Base-by-base conservation (phyloP, 2,329 filamentous ascomycete genomes). In the Rachicladosporium sp. region DNA sequence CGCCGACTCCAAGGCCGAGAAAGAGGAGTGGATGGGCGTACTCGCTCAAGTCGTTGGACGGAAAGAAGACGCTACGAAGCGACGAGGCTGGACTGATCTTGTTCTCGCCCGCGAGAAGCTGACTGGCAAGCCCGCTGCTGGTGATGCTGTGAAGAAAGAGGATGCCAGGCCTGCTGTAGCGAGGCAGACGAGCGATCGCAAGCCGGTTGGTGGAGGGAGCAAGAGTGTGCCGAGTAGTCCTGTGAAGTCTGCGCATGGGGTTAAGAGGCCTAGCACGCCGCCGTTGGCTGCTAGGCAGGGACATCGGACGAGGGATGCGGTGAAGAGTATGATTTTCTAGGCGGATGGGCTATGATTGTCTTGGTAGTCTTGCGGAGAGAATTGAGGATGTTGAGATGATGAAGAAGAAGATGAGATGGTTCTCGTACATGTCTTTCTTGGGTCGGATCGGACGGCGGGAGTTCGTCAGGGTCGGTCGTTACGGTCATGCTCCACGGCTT, bases 21-120 rank as follows among this genome's bases (percentile, higher is more conserved):
- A 96, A 65, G 85, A 94, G 34, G 82, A 78, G 40, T 98, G 91
- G 91, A 91, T 98, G 82, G 79, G 78, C 58, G 82, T 86, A 10
- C 75, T 98, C 13, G 73, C 73, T 3, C 87, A 96, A 41, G 69
- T 70, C 9, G 70, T 80, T 2, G 76, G 76, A 46, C 77, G 76
- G 48, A 68, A 73, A 31, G 58, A 59, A 29, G 60, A 59, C 27
- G 64, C 64, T 30, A 57, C 62, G 41, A 76, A 73, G 51, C 66
- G 67, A n/a, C 47, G 51, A 31, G 51, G 48, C 23, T 80, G 76
- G 76, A 75, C 74, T 0, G 73, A 78, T 38, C 61, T 77, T 48
- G 73, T 79, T 4, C 65, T 78, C 4, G 61, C 63, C 12, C 61
- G 64, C 38, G 66, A 70, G 46, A 46, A 45, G 32, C 23, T 27